phyloP scores from a whole-genome alignment of 495 filamentous ascomycete species.

The Beverwykella pulmonaria region DNA sequence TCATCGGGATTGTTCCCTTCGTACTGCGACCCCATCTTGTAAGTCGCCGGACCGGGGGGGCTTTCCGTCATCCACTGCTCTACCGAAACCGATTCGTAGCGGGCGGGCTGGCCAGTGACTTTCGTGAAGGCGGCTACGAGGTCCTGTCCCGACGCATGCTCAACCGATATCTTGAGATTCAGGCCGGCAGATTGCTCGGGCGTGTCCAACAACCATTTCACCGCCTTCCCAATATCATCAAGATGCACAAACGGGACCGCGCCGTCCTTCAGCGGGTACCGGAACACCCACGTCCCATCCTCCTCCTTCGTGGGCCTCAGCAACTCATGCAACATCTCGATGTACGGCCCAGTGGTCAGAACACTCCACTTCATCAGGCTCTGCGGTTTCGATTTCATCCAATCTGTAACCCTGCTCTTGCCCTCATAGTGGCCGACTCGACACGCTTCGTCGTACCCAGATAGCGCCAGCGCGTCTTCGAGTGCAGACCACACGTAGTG shows the following conservation, averaged over 20 bases:
- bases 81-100: slow-evolving; percentile 9
- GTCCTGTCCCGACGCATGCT: slow-evolving; percentile 15
- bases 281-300: slow-evolving; percentile 20
- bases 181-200: slow-evolving; percentile 16
- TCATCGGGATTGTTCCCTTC: slow-evolving; percentile 14
- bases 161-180: slow-evolving; percentile 14
- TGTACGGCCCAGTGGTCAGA: slow-evolving; percentile 58
- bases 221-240: slow-evolving; percentile 20
- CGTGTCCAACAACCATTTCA: slow-evolving; percentile 25
- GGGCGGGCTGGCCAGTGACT: slow-evolving; percentile 26
- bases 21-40: slow-evolving; percentile 14
- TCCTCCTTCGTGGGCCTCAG: slow-evolving; percentile 21
- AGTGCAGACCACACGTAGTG: slow-evolving; percentile 52
- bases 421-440: slow-evolving; percentile 58
- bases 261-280: slow-evolving; percentile 27
- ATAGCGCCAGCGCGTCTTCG: slow-evolving; percentile 44
- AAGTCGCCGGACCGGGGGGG: background rate
- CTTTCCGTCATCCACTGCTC: slow-evolving; percentile 7
- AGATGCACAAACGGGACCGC: slow-evolving; percentile 31
- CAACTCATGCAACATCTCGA: slow-evolving; percentile 52
- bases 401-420: slow-evolving; percentile 58
- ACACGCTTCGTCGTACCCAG: slow-evolving; percentile 52
- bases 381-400: slow-evolving; percentile 50
- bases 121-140: slow-evolving; percentile 20
- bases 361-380: slow-evolving; percentile 53